Base-by-base conservation (phyloP, 768 basidiomycete species). In the Leccinum obscurum region DNA sequence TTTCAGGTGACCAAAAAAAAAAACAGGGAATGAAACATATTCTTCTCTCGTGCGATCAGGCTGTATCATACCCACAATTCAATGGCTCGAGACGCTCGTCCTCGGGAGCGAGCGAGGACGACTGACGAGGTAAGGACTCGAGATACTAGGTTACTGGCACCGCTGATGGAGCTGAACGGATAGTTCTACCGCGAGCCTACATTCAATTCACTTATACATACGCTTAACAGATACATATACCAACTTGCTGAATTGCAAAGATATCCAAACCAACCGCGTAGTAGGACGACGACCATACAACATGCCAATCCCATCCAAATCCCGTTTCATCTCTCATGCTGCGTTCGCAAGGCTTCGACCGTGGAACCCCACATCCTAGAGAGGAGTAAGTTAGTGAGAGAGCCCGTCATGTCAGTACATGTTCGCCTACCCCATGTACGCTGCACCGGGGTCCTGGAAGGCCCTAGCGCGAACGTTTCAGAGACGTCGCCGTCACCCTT, bases 401-500 rank as follows among this genome's bases (percentile, higher is more conserved):
- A 49, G 22, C 24, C 20, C 28, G 13, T 22, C 20, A n/a, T 14
- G 30, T 32, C 13, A 50, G n/a, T 6, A 50, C 24, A 26, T 6
- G 15, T 22, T 35, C 30, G 10, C 68, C 46, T 65, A 72, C 72
- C 70, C 65, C 10, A 72, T 26, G 59, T 66, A 66, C 53, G 48
- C 68, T 2, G 66, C 55, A 28, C 70, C 72, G 11, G 68, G 67
- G n/a, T 74, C 71, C 41, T 57, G 35, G 58, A 74, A 72, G 34
- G 62, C 55, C 63, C 72, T 72, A 26, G 26, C 1, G n/a, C 6
- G 30, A 41, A 44, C 3, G 35, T 44, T 46, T 48, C 26, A 46
- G 17, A 56, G 8, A n/a, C 20, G 2, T 6, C 17, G 44, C 41
- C 22, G 6, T 26, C 13, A 32, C 17, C 26, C 10, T 20, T 30